Base-by-base conservation (phyloP, 345 rosid species). In the Arabidopsis suecica region DNA sequence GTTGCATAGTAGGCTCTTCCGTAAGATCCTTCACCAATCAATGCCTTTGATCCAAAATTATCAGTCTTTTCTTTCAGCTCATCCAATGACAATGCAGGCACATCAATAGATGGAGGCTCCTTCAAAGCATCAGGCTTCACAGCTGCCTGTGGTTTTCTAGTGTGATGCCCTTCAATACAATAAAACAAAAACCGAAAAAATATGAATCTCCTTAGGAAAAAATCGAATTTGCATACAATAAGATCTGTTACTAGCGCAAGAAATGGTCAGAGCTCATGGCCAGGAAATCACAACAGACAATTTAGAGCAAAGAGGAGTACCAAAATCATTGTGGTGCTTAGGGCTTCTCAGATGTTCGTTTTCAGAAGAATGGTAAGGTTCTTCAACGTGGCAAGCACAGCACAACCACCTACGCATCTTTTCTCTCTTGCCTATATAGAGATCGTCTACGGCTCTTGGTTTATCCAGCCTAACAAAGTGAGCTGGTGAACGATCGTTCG, bases 321-420 rank as follows among this genome's bases (percentile, higher is more conserved):
- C 77, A 18, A 25, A 71, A 42, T 67, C 69, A 61, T 55, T 47
- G 9, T 80, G 68, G 75, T 82, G 77, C 63, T 78, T 71, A 1
- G 97, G 93, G 84, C 85, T 88, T 72, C 85, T 88, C 55, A 83
- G 71, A 71, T 71, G 82, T 74, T 95, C 97, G 18, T 72, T 78
- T 38, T 89, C 94, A 64, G 82, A 65, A 48, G 93, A 32, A 14
- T 87, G 87, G 76, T 88, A 88, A 22, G 96, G 73, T 74, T 96
- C 96, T 73, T 93, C 98, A 1, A 84, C 82, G 70, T 91, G 91
- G 81, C 96, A 86, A 50, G 89, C 86, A 78, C 99, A 96, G 68
- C 99, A 96, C 22, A 96, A 82, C 95, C 96, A 96, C 87, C 87
- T 79, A 41, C 98, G 93, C 99, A 96, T 96, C 86, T 78, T 91